phyloP scores from a whole-genome alignment of 352 stramenopile genomes.

The Plasmopara viticola region DNA sequence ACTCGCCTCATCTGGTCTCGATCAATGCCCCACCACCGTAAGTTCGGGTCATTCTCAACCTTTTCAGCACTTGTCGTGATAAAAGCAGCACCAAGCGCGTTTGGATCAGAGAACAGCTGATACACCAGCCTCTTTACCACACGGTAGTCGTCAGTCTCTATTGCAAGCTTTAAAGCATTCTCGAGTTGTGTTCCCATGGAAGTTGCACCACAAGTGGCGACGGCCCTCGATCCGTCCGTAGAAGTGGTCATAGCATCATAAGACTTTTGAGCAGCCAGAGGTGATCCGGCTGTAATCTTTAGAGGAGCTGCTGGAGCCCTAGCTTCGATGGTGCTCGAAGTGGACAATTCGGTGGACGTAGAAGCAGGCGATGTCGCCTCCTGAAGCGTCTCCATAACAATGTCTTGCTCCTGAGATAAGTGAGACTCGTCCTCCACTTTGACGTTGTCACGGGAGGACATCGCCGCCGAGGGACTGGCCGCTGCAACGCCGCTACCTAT shows the following conservation, averaged over 20 bases:
- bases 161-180: slow-evolving; percentile 32
- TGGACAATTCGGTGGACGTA: slow-evolving; percentile 12
- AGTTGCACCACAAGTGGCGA: background rate
- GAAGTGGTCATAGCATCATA: background rate
- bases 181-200: slow-evolving; percentile 42
- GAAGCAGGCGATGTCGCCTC: slow-evolving; percentile 4
- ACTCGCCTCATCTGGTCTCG: slow-evolving; percentile 34
- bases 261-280: background rate
- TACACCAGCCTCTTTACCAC: slow-evolving; percentile 64
- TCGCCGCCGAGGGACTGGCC: background rate
- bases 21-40: slow-evolving; percentile 53
- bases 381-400: no score
- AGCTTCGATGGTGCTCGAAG: slow-evolving; percentile 11
- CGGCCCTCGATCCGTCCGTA: no score
- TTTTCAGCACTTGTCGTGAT: slow-evolving; percentile 10
- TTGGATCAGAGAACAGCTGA: slow-evolving; percentile 58
- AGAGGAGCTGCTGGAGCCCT: background rate
- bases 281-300: background rate
- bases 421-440: slow-evolving; percentile 40
- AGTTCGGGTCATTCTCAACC: slow-evolving; percentile 12
- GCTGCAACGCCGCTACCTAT: slow-evolving; percentile 1
- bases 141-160: slow-evolving; percentile 37
- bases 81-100: slow-evolving; percentile 49
- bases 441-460: slow-evolving; percentile 24
- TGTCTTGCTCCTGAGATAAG: background rate